Percentiles rank a stretch among this genome's conserved stretches.
Evolutionary conservation across 2,329 filamentous ascomycete genomes (phyloP).

Genomic region (Verticillium klebahnii): DNA sequence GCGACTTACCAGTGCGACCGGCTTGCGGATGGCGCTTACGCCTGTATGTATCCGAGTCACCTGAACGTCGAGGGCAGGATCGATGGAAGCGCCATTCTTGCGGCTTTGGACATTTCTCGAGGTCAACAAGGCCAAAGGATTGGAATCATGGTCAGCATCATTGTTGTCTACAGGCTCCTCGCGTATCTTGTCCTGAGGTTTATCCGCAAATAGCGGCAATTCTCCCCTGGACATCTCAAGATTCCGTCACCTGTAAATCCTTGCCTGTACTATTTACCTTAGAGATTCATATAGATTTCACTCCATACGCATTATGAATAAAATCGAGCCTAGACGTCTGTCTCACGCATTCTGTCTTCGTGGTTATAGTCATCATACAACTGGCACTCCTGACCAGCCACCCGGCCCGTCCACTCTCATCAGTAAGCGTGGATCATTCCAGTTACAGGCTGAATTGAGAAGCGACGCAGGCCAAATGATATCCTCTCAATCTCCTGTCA

Average conservation of each 20-base stretch:
- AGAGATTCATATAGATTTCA: too few relatives aligned
- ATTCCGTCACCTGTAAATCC: background rate
- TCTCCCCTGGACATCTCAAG: background rate
- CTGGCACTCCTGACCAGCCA: too few relatives aligned
- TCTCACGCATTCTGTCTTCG: too few relatives aligned
- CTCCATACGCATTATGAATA: too few relatives aligned
- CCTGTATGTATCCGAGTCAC: conserved; percentile 67
- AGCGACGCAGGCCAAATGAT: too few relatives aligned
- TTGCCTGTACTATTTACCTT: too few relatives aligned
- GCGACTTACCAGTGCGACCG: conserved; percentile 57
- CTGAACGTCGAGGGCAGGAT: conserved; percentile 64
- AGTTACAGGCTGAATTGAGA: too few relatives aligned
- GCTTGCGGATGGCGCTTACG: conserved; percentile 38
- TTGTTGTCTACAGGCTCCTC: conserved; percentile 65
- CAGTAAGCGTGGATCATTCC: too few relatives aligned
- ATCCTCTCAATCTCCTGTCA: too few relatives aligned
- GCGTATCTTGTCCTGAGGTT: conserved; percentile 55
- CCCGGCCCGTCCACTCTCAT: too few relatives aligned
- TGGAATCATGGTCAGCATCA: conserved; percentile 74
- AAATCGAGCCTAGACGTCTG: too few relatives aligned
- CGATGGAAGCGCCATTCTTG: conserved; percentile 64
- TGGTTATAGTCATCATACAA: too few relatives aligned
- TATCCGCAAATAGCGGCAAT: background rate
- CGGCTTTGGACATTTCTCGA: conserved; percentile 63
- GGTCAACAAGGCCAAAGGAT: conserved; percentile 64